A percentile compares a stretch with the other conserved stretches of the same genome.
Conservation (phyloP, 2,329 filamentous ascomycete genomes). For the Ciborinia camelliae region DNA sequence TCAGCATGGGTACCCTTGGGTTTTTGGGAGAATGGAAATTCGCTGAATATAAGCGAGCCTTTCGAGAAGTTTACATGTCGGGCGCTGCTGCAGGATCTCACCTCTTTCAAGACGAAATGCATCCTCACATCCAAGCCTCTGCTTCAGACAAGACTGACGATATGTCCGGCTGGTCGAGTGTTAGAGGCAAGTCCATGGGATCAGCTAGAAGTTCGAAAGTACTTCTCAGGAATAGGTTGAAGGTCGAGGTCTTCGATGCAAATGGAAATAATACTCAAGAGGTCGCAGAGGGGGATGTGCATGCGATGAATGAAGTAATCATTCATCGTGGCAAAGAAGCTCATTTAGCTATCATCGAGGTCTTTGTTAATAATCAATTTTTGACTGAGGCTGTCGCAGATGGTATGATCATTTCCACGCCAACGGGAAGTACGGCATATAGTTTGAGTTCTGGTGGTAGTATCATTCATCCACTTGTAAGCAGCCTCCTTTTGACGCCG, state of each 20-base stretch:
- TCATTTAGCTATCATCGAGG: conserved; percentile 86
- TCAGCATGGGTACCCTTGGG: conserved; percentile 94
- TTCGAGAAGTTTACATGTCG: conserved; percentile 88
- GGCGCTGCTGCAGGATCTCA: conserved; percentile 48
- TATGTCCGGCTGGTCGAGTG: conserved; percentile 63
- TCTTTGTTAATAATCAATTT: conserved; percentile 84
- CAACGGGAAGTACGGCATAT: conserved; percentile 93
- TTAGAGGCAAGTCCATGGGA: conserved; percentile 80
- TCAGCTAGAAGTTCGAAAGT: conserved; percentile 71
- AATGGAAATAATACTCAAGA: conserved; percentile 47
- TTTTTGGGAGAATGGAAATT: conserved; percentile 98
- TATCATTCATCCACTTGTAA: conserved; percentile 91
- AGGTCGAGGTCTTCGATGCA: conserved; percentile 77
- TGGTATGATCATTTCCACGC: conserved; percentile 89
- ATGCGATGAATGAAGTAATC: conserved; percentile 91
- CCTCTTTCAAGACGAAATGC: conserved; percentile 34
- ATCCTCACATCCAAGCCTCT: conserved; percentile 31
- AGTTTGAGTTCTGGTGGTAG: conserved; percentile 87
- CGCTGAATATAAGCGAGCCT: conserved; percentile 84
- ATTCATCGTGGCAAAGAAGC: conserved; percentile 88
- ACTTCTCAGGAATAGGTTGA: conserved; percentile 79
- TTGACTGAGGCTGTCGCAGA: conserved; percentile 93
- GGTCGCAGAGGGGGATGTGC: conserved; percentile 41
- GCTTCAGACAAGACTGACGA: conserved; percentile 32
- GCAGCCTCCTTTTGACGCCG: conserved; percentile 83